A percentile compares a stretch with the other conserved stretches of the same genome.
These are phyloP conservation scores for Psilocybe mexicana DNA, from an alignment of 1,284 basidiomycete species.

Conservation along the genomic window DNA sequence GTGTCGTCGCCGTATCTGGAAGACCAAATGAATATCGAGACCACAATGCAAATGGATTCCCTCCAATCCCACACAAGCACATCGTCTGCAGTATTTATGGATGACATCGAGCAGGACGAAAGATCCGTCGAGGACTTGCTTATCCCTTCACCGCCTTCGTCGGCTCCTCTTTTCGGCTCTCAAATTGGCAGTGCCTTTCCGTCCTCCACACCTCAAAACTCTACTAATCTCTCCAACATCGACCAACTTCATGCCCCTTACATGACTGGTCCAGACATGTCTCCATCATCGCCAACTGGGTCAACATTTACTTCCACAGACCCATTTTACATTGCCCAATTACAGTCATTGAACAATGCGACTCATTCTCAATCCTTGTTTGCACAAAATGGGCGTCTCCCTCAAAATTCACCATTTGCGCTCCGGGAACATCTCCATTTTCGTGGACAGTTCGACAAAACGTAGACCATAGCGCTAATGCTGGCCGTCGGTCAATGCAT, in stretches of 20 bases:
- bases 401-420: slow-evolving; percentile 8
- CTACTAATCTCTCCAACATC: neutral
- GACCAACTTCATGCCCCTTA: neutral
- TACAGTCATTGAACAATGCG: slow-evolving; percentile 1
- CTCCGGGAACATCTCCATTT: neutral
- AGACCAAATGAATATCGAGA: neutral
- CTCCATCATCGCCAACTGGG: slow-evolving; percentile 2
- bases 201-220: neutral
- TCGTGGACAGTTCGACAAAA: neutral
- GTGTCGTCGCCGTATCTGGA: slow-evolving; percentile 2
- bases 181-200: neutral
- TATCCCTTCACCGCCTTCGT: neutral
- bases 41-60: neutral
- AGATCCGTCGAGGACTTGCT: slow-evolving; percentile 8
- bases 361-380: slow-evolving; percentile 5
- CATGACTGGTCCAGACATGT: slow-evolving; percentile 2
- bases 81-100: slow-evolving; percentile 1
- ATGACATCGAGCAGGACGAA: slow-evolving; percentile 5
- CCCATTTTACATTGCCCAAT: slow-evolving; percentile 11
- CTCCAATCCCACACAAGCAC: neutral
- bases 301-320: slow-evolving; percentile 9
- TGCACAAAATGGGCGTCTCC: slow-evolving; percentile 6
- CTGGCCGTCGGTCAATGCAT: neutral
- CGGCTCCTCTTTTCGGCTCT: neutral
- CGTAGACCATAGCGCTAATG: neutral